Evolutionary conservation across 805 yeast genomes (phyloP), one percentile per base, ranked within the genome.

Genomic region (Saccharomycopsis olivae): DNA sequence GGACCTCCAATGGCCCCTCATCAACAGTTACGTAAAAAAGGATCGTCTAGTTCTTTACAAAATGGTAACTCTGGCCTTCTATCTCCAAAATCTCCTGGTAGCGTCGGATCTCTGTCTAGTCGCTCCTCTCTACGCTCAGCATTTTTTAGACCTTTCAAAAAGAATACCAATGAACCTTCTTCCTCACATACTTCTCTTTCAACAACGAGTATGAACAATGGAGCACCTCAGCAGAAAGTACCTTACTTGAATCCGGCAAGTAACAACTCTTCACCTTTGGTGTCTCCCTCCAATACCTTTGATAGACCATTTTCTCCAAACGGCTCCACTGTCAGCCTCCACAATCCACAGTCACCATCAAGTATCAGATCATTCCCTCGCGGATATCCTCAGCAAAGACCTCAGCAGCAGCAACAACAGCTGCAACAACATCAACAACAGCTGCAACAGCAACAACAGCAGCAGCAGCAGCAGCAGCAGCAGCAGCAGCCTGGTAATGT

Each of bases 91-190:
- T 13, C 38, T 10, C 29, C 38, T 15, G 17, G 33, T 13, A 15
- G 21, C 11, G 21, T n/a, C 15, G 21, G 16, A 10, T 14, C 29
- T 21, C 28, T 29, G 23, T 24, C 38, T 11, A 38, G 35, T n/a
- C 17, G 42, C n/a, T 31, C 39, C 20, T 35, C 39, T 18, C 33
- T 35, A 16, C 19, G 36, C 5, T 21, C 29, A 15, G 47, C 44
- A 5, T 44, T 44, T 16, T 33, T 40, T 19, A 32, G 30, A 19
- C 47, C 47, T 10, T 43, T 43, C 35, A 35, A 32, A 25, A 43
- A 39, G 36, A 36, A 29, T 18, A 16, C 18, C 19, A 21, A 23
- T 18, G 9, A 17, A 15, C n/a, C 13, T 11, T 17, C 30, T 23
- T 33, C 36, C 5, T 35, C 37, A 14, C 29, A 35, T 27, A 15